A percentile compares a stretch with the other conserved stretches of the same genome.
Conservation (phyloP, 2,329 filamentous ascomycete species). For the Exutisphaerella laricina region DNA sequence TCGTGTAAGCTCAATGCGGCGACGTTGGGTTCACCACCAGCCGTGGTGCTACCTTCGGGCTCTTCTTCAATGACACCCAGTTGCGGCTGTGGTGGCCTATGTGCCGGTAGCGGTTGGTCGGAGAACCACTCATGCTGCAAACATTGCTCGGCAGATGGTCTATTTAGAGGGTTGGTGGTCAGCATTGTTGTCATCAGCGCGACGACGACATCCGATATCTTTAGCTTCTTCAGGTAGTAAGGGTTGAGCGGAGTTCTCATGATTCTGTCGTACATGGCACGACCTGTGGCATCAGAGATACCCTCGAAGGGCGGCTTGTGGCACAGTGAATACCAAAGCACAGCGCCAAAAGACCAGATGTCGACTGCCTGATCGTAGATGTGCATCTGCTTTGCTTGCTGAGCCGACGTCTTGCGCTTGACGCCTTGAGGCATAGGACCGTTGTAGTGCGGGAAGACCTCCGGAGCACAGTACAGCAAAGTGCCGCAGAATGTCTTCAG, state of each 20-base stretch:
- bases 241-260: slow-evolving; percentile 72
- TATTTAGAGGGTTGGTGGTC: slow-evolving; percentile 68
- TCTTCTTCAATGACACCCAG: slow-evolving; percentile 51
- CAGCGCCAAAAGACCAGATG: slow-evolving; percentile 92
- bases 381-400: slow-evolving; percentile 41
- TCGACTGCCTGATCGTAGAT: slow-evolving; percentile 90
- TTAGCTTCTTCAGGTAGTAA: slow-evolving; percentile 52
- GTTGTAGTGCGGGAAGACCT: slow-evolving; percentile 82
- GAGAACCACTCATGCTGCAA: slow-evolving; percentile 69
- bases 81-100: slow-evolving; percentile 21
- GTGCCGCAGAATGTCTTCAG: slow-evolving; percentile 96
- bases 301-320: slow-evolving; percentile 75
- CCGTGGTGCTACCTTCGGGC: slow-evolving; percentile 48
- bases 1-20: slow-evolving; percentile 61
- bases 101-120: slow-evolving; percentile 21
- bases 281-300: slow-evolving; percentile 67
- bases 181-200: slow-evolving; percentile 76
- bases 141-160: slow-evolving; percentile 67
- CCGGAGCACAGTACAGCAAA: slow-evolving; percentile 88
- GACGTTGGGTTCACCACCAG: slow-evolving; percentile 47
- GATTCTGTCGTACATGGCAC: slow-evolving; percentile 75
- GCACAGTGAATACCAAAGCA: slow-evolving; percentile 82
- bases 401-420: slow-evolving; percentile 46
- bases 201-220: slow-evolving; percentile 62
- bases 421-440: slow-evolving; percentile 60